Evolutionary conservation across 192 early-diverging fungal species (phyloP).

Genomic region (Kickxella alabastrina): DNA sequence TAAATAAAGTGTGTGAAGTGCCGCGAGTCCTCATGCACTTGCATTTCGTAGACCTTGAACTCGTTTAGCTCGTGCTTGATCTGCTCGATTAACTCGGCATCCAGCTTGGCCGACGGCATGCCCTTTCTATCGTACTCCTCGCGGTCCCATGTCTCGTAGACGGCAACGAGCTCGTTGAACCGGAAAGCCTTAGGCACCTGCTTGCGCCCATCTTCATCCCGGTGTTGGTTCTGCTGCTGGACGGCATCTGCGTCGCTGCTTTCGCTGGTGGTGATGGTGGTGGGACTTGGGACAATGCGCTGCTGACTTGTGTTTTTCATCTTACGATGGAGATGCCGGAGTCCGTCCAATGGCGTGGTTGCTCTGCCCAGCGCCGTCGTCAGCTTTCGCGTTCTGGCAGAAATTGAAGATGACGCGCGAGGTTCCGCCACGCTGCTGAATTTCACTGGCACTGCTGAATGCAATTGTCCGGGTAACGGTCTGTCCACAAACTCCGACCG

Average conservation of each 20-base stretch:
- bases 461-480: too few relatives aligned
- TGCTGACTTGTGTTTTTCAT: conserved; percentile 5
- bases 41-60: conserved; percentile 91
- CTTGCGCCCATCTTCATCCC: not conserved
- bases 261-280: too few relatives aligned
- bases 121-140: conserved; percentile 87
- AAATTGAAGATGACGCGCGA: not conserved
- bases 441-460: not conserved
- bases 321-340: conserved; percentile 30
- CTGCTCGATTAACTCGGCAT: conserved; percentile 74
- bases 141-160: conserved; percentile 66
- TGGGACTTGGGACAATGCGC: not conserved
- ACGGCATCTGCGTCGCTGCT: not conserved
- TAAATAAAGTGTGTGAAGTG: conserved; percentile 70
- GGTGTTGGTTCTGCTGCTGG: not conserved
- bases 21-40: conserved; percentile 75
- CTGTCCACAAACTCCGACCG: too few relatives aligned
- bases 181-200: conserved; percentile 20
- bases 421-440: not conserved
- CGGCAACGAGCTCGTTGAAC: conserved; percentile 53
- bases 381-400: conserved; percentile 26
- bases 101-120: conserved; percentile 73
- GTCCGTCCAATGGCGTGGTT: conserved; percentile 17
- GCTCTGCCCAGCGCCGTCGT: conserved; percentile 25
- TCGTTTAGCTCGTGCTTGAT: conserved; percentile 95